Evolutionary conservation across 1,139 yeast genomes (phyloP), one percentile per base, ranked within the genome.

Genomic region (Geotrichum reessii): DNA sequence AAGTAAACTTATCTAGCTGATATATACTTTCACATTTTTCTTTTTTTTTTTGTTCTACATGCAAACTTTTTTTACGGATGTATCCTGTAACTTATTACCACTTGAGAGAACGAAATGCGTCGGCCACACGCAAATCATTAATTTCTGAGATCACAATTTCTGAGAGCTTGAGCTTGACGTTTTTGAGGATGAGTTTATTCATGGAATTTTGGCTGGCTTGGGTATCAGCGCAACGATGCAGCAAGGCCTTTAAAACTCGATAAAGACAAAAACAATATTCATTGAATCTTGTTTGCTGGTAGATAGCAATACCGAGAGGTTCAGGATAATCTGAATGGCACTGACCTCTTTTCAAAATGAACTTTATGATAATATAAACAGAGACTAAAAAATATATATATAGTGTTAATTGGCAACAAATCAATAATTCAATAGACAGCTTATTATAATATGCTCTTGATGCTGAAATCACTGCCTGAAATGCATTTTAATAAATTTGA

Each of bases 21-120:
- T n/a, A 37, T n/a, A 12, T 37, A 37, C 44, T 5, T 37, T 8
- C 17, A n/a, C 21, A n/a, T 37, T 17, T 37, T 12, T 33, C n/a
- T 33, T 33, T 33, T 17, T n/a, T 37, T 9, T 14, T 14, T n/a
- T n/a, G 5, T n/a, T n/a, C n/a, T 8, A 37, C 21, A 8, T 37
- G 17, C n/a, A 9, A 33, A 11, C 44, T 37, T 37, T 37, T 17
- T n/a, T 25, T 25, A 5, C 7, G 4, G 28, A 14, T 37, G 44
- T 5, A n/a, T 2, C 7, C n/a, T 6, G 1, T n/a, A 5, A 2
- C 1, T 37, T 17, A 37, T 37, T 22, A 22, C 47, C 47, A 50
- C 14, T 27, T 44, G 12, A 50, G 53, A 14, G 53, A 50, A 22
- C 25, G 21, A n/a, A 50, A 50, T 31, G 53, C 53, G n/a, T 50